phyloP scores from a whole-genome alignment of 306 rosid genomes.

The Datisca glomerata region DNA sequence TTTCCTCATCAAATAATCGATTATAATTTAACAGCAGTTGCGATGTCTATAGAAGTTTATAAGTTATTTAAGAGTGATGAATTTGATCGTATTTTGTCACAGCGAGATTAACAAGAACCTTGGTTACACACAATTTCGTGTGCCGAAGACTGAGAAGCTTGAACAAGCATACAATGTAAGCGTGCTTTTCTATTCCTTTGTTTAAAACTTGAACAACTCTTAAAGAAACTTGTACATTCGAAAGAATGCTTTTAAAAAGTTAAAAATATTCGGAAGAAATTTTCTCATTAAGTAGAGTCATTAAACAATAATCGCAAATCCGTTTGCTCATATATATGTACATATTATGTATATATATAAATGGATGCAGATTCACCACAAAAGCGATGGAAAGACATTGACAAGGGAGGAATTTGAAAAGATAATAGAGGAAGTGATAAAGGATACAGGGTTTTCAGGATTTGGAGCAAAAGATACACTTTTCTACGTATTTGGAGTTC shows the following conservation, averaged over 20 bases:
- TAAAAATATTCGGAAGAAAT: too few species aligned
- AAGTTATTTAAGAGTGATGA: neutral
- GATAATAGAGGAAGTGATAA: neutral
- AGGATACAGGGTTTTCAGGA: neutral
- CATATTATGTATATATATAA: too few species aligned
- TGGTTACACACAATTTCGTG: slow-evolving; percentile 34
- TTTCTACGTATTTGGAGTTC: neutral
- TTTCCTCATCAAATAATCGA: neutral
- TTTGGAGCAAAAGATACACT: neutral
- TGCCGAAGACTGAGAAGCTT: slow-evolving; percentile 3
- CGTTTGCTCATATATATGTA: neutral
- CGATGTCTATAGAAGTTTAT: neutral
- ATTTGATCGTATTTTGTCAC: neutral
- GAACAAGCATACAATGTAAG: neutral
- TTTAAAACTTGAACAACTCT: neutral
- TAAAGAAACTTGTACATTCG: neutral
- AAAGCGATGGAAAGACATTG: neutral
- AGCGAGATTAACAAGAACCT: slow-evolving; percentile 32
- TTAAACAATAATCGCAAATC: too few species aligned
- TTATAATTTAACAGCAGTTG: neutral
- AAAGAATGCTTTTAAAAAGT: too few species aligned
- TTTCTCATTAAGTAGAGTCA: too few species aligned
- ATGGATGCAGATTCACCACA: neutral
- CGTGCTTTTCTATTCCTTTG: neutral
- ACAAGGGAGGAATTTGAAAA: neutral